Percentiles rank a stretch among this genome's conserved stretches.
These are phyloP conservation scores for Populus ilicifolia DNA, from an alignment of 345 rosid species.

Conservation along the genomic window DNA sequence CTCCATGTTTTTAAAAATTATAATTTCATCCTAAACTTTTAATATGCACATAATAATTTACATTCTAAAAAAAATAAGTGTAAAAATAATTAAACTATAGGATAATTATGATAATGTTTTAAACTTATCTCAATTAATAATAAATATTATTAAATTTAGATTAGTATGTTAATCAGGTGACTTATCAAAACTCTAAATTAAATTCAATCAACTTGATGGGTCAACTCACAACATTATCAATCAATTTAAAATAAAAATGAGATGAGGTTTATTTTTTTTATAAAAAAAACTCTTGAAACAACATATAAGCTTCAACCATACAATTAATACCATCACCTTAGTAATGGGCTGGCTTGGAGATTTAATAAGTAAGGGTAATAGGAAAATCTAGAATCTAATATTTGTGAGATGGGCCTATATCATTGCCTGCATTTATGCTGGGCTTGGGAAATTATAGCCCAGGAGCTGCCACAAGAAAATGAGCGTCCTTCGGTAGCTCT, in stretches of 20 bases:
- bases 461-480: not conserved
- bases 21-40: too few species aligned
- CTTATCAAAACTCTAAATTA: too few species aligned
- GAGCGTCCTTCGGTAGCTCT: not conserved
- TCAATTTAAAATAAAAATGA: too few species aligned
- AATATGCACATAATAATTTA: rapidly evolving
- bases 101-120: too few species aligned
- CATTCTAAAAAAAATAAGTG: rapidly evolving
- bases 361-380: too few species aligned
- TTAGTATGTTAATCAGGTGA: rapidly evolving
- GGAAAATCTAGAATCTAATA: not conserved
- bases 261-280: rapidly evolving
- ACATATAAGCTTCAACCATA: too few species aligned
- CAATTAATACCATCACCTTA: too few species aligned
- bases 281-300: too few species aligned
- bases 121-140: too few species aligned
- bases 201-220: rapidly evolving
- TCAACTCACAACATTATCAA: rapidly evolving
- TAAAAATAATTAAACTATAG: too few species aligned
- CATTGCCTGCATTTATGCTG: not conserved
- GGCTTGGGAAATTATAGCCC: not conserved
- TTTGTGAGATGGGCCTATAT: not conserved
- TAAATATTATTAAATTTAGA: rapidly evolving
- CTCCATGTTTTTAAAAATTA: too few species aligned
- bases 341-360: too few species aligned